Percentiles rank a stretch among this genome's conserved stretches.
phyloP scores from a whole-genome alignment of 108 stramenopile species.

The Cyclotella distinguenda region DNA sequence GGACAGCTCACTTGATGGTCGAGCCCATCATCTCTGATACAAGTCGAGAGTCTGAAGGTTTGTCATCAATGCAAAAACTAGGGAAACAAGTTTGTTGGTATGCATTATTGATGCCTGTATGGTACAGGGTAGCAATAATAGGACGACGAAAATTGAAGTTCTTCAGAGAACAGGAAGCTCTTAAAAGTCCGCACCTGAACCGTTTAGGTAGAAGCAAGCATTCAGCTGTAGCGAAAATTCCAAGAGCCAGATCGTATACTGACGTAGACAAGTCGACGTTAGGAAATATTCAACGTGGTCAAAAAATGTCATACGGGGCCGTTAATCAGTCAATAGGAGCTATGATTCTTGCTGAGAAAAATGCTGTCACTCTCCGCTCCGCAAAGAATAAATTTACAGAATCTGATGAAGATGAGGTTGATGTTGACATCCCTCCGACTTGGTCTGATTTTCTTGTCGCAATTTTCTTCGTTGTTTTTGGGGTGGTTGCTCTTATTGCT shows the following conservation, averaged over 20 bases:
- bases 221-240: background rate
- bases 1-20: constrained; percentile 12
- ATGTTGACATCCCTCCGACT: constrained; percentile 55
- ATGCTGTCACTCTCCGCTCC: constrained; percentile 4
- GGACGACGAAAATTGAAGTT: constrained; percentile 52
- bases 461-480: constrained; percentile 67
- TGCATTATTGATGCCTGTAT: constrained; percentile 64
- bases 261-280: background rate
- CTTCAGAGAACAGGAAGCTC: constrained; percentile 56
- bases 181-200: constrained; percentile 76
- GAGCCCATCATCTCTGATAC: background rate
- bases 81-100: constrained; percentile 60
- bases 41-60: background rate
- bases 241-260: constrained; percentile 10
- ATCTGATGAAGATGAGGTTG: constrained; percentile 56
- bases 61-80: background rate
- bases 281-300: background rate
- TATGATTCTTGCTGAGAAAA: constrained; percentile 27
- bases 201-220: constrained; percentile 59
- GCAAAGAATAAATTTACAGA: background rate
- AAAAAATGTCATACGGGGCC: constrained; percentile 27
- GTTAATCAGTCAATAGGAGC: constrained; percentile 37
- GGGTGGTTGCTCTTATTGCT: constrained; percentile 63
- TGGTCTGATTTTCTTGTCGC: constrained; percentile 69
- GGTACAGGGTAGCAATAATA: constrained; percentile 57